Percentiles rank a stretch among this genome's conserved stretches.
phyloP scores from a whole-genome alignment of 495 filamentous ascomycete genomes.

The Barbatosphaeria neglecta region DNA sequence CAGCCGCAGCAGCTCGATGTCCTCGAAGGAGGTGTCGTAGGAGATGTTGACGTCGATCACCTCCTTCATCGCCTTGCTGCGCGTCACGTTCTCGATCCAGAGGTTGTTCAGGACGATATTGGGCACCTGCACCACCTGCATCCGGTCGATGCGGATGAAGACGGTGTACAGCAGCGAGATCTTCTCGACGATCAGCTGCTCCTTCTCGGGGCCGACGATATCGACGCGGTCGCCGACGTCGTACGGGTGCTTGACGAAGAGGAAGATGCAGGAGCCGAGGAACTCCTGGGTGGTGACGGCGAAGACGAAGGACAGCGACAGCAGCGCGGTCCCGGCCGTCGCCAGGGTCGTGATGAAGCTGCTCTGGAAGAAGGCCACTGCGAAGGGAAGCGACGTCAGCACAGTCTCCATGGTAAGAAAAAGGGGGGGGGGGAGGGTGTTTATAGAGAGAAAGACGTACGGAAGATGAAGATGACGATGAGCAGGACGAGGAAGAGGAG shows the following conservation, averaged over 20 bases:
- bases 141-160: conserved; percentile 70
- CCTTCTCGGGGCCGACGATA: conserved; percentile 46
- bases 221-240: conserved; percentile 94
- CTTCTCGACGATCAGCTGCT: conserved; percentile 75
- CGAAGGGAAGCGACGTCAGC: too few relatives aligned
- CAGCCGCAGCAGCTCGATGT: conserved; percentile 66
- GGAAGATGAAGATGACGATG: conserved; percentile 74
- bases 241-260: conserved; percentile 89
- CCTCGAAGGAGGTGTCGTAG: conserved; percentile 78
- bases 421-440: too few relatives aligned
- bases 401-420: too few relatives aligned
- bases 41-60: conserved; percentile 63
- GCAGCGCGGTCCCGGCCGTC: conserved; percentile 86
- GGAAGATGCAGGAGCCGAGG: conserved; percentile 89
- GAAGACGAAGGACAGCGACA: conserved; percentile 92
- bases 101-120: conserved; percentile 83
- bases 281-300: conserved; percentile 85
- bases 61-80: conserved; percentile 87
- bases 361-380: conserved; percentile 72
- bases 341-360: conserved; percentile 79
- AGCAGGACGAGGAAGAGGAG: conserved; percentile 67
- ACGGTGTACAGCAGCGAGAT: conserved; percentile 92
- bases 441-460: conserved; percentile 44
- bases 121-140: conserved; percentile 78
- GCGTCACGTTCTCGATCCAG: conserved; percentile 87